Conservation (phyloP, 495 filamentous ascomycete genomes). For the Penicillium psychrofluorescens region DNA sequence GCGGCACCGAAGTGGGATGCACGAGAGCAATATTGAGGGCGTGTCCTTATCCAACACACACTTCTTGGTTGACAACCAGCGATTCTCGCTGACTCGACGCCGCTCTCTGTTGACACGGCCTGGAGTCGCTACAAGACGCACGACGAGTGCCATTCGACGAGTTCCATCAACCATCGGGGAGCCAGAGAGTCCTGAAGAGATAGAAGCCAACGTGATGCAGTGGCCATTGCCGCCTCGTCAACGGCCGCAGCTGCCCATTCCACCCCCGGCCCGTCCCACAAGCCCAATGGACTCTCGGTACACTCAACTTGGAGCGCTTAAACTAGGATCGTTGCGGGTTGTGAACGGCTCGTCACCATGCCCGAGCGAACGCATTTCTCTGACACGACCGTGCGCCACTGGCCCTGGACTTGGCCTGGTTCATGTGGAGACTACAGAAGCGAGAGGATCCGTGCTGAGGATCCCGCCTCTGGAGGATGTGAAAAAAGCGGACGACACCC, state of each 20-base stretch:
- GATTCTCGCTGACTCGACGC: slow-evolving; percentile 37
- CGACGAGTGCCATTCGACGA: slow-evolving; percentile 17
- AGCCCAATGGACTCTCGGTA: slow-evolving; percentile 39
- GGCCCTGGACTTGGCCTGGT: slow-evolving; percentile 9
- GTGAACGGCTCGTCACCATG: slow-evolving; percentile 44
- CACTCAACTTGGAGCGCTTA: slow-evolving; percentile 42
- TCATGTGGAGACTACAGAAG: slow-evolving; percentile 3
- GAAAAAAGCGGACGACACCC: slow-evolving; percentile 19
- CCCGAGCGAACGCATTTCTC: slow-evolving; percentile 26
- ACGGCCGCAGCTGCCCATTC: neutral
- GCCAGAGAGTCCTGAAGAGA: slow-evolving; percentile 3
- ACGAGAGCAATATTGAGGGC: slow-evolving; percentile 17
- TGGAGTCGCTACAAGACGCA: slow-evolving; percentile 39
- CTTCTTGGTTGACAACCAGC: slow-evolving; percentile 30
- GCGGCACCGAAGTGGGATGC: slow-evolving; percentile 17
- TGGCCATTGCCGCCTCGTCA: slow-evolving; percentile 14
- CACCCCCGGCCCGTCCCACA: slow-evolving; percentile 16
- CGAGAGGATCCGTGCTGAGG: slow-evolving; percentile 10
- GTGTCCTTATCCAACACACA: slow-evolving; percentile 30
- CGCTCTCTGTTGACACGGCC: slow-evolving; percentile 42
- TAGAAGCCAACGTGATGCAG: slow-evolving; percentile 7
- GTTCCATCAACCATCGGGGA: slow-evolving; percentile 21
- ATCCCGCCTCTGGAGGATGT: slow-evolving; percentile 10
- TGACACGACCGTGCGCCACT: slow-evolving; percentile 6
- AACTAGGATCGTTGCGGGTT: slow-evolving; percentile 41